phyloP scores from a whole-genome alignment of 192 early-diverging fungal species.

The Coemansia sp. region DNA sequence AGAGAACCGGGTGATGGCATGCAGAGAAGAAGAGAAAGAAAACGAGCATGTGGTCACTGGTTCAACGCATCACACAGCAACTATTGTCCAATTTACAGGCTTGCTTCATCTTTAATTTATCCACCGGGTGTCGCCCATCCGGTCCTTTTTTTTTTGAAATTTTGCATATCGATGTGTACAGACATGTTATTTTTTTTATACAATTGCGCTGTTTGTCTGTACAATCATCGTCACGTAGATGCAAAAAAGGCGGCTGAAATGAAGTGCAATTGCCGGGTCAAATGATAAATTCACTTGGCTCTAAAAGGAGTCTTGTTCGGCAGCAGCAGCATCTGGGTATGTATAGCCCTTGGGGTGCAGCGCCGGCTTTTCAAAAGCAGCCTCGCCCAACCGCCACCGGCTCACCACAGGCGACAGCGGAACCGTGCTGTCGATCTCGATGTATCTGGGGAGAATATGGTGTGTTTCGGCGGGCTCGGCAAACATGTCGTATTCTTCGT shows the following conservation, averaged over 20 bases:
- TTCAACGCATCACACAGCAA: background rate
- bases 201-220: no score
- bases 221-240: no score
- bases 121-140: no score
- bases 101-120: no score
- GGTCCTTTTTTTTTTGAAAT: no score
- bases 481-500: background rate
- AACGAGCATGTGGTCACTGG: background rate
- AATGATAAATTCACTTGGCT: background rate
- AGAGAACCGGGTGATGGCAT: background rate
- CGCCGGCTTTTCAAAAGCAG: conserved; percentile 46
- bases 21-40: background rate
- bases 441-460: conserved; percentile 22
- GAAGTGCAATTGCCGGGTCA: no score
- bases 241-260: no score
- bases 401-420: conserved; percentile 32
- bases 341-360: conserved; percentile 21
- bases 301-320: background rate
- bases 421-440: conserved; percentile 12
- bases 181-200: no score
- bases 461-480: background rate
- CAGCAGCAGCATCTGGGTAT: background rate
- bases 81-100: no score
- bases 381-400: conserved; percentile 36
- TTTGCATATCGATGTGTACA: no score